Evolutionary conservation across 2,329 filamentous ascomycete genomes (phyloP), one percentile per base, ranked within the genome.

Genomic region (Ceratocystis colombiana): DNA sequence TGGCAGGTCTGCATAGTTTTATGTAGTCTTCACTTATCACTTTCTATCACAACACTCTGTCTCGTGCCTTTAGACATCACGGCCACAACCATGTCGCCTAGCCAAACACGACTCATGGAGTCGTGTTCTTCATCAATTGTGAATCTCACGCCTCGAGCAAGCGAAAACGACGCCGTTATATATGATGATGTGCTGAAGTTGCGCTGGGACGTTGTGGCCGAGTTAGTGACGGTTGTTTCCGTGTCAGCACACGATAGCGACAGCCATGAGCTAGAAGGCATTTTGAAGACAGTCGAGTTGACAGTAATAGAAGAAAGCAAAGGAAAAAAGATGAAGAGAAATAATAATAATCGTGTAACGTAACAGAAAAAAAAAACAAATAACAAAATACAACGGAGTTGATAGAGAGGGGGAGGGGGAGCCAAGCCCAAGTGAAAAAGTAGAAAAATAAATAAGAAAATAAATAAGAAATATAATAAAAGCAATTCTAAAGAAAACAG

Each of bases 171-270:
- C 6, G 22, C 17, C 1, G 20, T 17, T 17, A 33, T 61, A 22
- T 61, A 61, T 12, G 37, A 62, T 8, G 30, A 63, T 55, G 48
- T 50, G 48, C 57, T 55, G 15, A 45, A 61, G 20, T 30, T 67
- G 25, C 53, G 55, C 15, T 67, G 66, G 62, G 66, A 67, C 22
- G 20, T 55, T 7, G 33, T 67, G 20, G 66, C 66, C 17, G 62
- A 64, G 46, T 50, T 67, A n/a, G 48, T 50, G 17, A 50, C 48
- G 20, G 48, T 50, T 50, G 20, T 50, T 50, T 55, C 30, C n/a
- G 50, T 67, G 30, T n/a, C 46, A 12, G n/a, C 45, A 3, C 25
- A 44, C 28, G 61, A 44, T 1, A n/a, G 64, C 12, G 30, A 45
- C 61, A 50, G 8, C 22, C 48, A 50, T 12, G n/a, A 50, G 48